Evolutionary conservation across 768 basidiomycete species (phyloP).

Genomic region (Asterophora lycoperdoides): DNA sequence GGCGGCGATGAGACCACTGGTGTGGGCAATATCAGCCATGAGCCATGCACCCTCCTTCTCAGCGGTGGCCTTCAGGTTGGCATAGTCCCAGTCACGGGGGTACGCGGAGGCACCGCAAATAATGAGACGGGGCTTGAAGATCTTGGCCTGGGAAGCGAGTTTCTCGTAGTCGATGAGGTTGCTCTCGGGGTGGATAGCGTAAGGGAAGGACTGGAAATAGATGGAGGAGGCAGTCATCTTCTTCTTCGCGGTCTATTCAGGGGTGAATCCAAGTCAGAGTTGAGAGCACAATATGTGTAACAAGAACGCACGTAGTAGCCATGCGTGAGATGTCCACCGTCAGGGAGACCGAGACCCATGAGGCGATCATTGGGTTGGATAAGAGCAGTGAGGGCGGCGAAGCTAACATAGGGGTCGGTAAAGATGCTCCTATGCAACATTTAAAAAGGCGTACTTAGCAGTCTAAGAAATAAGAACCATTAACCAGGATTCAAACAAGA

Average conservation of each 20-base stretch:
- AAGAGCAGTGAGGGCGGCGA: slow-evolving; percentile 93
- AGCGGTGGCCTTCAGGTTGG: slow-evolving; percentile 70
- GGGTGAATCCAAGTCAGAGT: slow-evolving; percentile 7
- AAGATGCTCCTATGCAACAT: background rate
- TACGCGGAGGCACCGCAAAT: slow-evolving; percentile 99
- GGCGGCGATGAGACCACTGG: slow-evolving; percentile 90
- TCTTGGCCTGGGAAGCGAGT: slow-evolving; percentile 80
- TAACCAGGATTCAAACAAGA: background rate
- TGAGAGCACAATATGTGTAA: background rate
- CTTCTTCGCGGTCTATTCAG: slow-evolving; percentile 86
- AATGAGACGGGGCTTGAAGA: slow-evolving; percentile 93
- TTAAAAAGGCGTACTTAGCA: slow-evolving; percentile 63
- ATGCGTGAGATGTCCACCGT: slow-evolving; percentile 96
- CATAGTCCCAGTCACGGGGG: slow-evolving; percentile 98
- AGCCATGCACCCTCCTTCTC: slow-evolving; percentile 89
- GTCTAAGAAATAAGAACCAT: slow-evolving; percentile 42
- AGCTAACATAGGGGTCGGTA: slow-evolving; percentile 47
- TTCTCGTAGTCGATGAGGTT: slow-evolving; percentile 87
- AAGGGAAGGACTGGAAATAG: slow-evolving; percentile 99
- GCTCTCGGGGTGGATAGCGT: slow-evolving; percentile 74
- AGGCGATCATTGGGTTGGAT: slow-evolving; percentile 96
- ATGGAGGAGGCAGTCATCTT: slow-evolving; percentile 99
- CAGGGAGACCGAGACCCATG: slow-evolving; percentile 98
- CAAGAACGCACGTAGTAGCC: slow-evolving; percentile 80
- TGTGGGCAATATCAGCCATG: slow-evolving; percentile 98